Evolutionary conservation across 768 basidiomycete genomes (phyloP), one percentile per base, ranked within the genome.

Genomic region (Boletellus ananiceps): DNA sequence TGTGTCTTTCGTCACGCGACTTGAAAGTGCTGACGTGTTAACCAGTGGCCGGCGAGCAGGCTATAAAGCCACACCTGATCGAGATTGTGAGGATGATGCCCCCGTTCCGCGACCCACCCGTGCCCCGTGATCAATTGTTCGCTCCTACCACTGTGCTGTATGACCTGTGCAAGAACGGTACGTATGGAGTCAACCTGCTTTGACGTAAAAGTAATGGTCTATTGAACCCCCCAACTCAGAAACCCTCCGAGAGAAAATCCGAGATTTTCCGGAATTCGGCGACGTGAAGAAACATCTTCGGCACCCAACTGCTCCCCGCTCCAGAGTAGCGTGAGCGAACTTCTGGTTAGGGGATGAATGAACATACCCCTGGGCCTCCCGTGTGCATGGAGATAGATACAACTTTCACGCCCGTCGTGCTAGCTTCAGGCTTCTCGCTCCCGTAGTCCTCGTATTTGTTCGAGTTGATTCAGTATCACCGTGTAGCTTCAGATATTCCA

Each of bases 71-170:
- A 8, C 27, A 13, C 33, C 7, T 57, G n/a, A 14, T 1, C 14
- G 21, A 42, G 2, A 50, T 57, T 8, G 36, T 57, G 12, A 38
- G 15, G 1, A 55, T 50, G 46, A n/a, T 57, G 13, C 45, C 32
- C 37, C 2, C 23, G 23, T 23, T 5, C 5, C 23, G 11, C n/a
- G 18, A 29, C 2, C 16, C 25, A 13, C 6, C 6, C 23, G 9
- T 11, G 8, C n/a, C 43, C 7, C 49, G 25, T 12, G 44, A 46
- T 13, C 46, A 34, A 16, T 2, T 48, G 5, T 34, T 39, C 3
- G 49, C 43, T 8, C 39, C 46, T 21, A 7, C 27, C 9, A 32
- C 48, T 21, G 49, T 27, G 1, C 3, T 56, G 32, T 37, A 50
- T 15, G 16, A 6, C 13, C 19, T 56, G 25, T 50, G 34, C 16